These are phyloP conservation scores for Leccinum boreale DNA, from an alignment of 768 basidiomycete species.

Conservation along the genomic window DNA sequence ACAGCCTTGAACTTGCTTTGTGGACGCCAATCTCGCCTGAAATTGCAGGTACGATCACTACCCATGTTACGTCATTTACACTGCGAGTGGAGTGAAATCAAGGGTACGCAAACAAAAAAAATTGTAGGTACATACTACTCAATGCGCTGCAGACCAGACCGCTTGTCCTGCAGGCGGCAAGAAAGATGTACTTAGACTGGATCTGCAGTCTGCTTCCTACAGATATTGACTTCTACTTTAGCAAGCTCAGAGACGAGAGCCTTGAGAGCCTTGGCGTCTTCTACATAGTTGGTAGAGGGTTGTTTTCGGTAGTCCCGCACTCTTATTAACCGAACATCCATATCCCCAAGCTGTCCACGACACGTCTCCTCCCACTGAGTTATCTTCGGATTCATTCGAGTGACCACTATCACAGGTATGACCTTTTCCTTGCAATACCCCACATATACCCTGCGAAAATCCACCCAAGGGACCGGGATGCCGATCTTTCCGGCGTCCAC, in stretches of 20 bases:
- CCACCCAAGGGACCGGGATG: slow-evolving; percentile 13
- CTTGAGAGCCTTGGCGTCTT: slow-evolving; percentile 16
- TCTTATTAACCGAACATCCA: slow-evolving; percentile 9
- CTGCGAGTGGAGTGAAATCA: neutral
- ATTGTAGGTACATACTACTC: neutral
- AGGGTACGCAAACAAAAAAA: neutral
- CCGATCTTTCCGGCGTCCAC: slow-evolving; percentile 21
- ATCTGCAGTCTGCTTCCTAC: slow-evolving; percentile 1
- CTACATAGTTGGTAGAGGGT: slow-evolving; percentile 10
- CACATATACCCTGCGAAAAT: slow-evolving; percentile 22
- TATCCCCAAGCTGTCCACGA: slow-evolving; percentile 6
- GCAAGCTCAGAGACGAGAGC: slow-evolving; percentile 7
- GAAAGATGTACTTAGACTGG: neutral
- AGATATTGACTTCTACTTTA: neutral
- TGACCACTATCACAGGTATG: slow-evolving; percentile 20
- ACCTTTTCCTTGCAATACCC: slow-evolving; percentile 22
- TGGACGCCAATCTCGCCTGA: neutral
- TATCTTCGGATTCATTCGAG: slow-evolving; percentile 3
- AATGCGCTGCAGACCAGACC: neutral
- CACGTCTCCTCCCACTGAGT: slow-evolving; percentile 12
- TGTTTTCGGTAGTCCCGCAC: slow-evolving; percentile 10
- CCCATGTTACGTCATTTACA: neutral
- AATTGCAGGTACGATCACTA: neutral
- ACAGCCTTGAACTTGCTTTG: neutral
- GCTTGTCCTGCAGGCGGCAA: neutral